Base-by-base conservation (phyloP, 495 filamentous ascomycete genomes). In the Durotheca rogersii region DNA sequence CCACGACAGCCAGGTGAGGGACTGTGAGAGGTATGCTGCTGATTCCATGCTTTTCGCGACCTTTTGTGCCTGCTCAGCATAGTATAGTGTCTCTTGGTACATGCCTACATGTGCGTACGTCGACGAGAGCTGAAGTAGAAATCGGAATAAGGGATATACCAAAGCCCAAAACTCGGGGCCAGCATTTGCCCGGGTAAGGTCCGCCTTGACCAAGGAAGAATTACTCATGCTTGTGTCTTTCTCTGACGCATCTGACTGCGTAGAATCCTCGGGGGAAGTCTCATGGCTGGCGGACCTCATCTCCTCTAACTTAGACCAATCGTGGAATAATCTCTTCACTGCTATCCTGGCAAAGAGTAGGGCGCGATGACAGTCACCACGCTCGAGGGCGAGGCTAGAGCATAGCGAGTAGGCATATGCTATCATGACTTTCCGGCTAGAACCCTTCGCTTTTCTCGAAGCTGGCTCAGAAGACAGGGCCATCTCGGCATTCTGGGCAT, bases 11-110 rank as follows among this genome's bases (percentile, higher is more conserved):
- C 83, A 75, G 2, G 81, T 77, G 11, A 75, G 67, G 17, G 76
- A 77, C 20, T 78, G 67, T 3, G 78, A 71, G 7, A 77, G 56
- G 30, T 84, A 80, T 12, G 79, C 71, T 53, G 80, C 76, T 2
- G 89, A 83, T 27, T 78, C 71, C 6, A 85, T 79, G 9, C 83
- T 81, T 33, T 80, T 75, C 38, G 87, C 89, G 50, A 95, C 81
- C 63, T 87, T 89, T 40, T 87, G 72, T 1, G 89, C 89, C 61
- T 95, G 85, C 53, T 96, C 85, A 5, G 85, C 80, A 58, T 95
- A 95, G 67, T 90, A 93, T n/a, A 92, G 72, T 5, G 91, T 87
- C 64, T 97, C 94, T 40, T 86, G 84, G 56, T 90, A 87, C 65
- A 96, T 78, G 35, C 94, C 92, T 58, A 90, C 79, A 44, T 91